Percentiles rank a stretch among this genome's conserved stretches.
Conservation (phyloP, 2,329 filamentous ascomycete genomes). For the Mycogone perniciosa region DNA sequence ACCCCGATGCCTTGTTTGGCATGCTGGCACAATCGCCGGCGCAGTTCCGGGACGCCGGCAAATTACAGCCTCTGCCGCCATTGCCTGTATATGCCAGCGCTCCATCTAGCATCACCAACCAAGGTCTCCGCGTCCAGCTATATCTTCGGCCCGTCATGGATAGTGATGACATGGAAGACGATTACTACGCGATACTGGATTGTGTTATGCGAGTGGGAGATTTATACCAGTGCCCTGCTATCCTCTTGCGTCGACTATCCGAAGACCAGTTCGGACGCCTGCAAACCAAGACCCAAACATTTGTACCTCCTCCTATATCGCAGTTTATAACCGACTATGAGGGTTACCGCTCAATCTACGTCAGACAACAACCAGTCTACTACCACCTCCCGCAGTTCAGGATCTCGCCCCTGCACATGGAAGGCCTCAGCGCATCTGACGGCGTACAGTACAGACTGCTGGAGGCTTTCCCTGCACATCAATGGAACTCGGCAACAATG, state of each 20-base stretch:
- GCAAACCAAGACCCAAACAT: constrained; percentile 5
- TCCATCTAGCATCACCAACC: constrained; percentile 11
- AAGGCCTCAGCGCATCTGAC: constrained; percentile 1
- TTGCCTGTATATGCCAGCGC: constrained; percentile 9
- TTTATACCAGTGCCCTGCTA: constrained; percentile 3
- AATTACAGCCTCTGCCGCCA: constrained; percentile 5
- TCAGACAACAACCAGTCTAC: constrained; percentile 7
- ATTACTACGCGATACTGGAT: constrained; percentile 5
- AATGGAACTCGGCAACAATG: constrained; percentile 12
- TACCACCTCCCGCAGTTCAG: constrained; percentile 8
- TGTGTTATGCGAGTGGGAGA: constrained; percentile 5
- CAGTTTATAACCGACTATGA: background rate
- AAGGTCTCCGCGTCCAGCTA: constrained; percentile 10
- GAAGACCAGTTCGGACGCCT: constrained; percentile 12
- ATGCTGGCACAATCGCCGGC: constrained; percentile 11
- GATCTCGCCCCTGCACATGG: constrained; percentile 5
- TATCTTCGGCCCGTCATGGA: background rate
- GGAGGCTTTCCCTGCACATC: constrained; percentile 4
- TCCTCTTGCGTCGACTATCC: constrained; percentile 11
- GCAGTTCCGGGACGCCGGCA: constrained; percentile 10
- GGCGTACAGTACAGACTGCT: constrained; percentile 8
- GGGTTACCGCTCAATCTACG: constrained; percentile 5
- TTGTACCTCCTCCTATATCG: background rate
- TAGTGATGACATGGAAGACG: constrained; percentile 6
- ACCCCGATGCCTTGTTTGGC: constrained; percentile 10